Base-by-base conservation (phyloP, 306 rosid genomes). In the Begonia loranthoides region DNA sequence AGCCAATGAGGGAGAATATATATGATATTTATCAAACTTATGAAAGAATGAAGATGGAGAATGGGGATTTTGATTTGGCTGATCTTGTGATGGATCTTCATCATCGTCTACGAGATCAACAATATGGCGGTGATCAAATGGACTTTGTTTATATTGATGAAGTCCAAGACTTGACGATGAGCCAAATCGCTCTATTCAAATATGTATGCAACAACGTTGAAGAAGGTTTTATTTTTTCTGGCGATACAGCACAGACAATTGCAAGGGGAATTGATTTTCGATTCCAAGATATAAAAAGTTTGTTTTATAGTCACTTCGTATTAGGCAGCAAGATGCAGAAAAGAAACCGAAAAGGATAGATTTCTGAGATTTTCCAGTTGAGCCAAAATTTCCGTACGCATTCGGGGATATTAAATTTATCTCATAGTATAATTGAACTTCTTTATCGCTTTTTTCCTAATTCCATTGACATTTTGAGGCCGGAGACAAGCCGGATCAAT, bases 181-280 rank as follows among this genome's bases (percentile, higher is more conserved):
- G 77, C 67, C 95, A 86, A 66, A 77, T 82, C 62, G 76, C 86
- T 41, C 59, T 86, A 34, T 86, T 86, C 45, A 86, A 72, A 62
- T 54, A 81, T 60, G 63, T 86, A 16, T 79, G 95, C 68, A 61
- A 52, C 59, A 77, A 86, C 70, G 76, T 82, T 0, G 88, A 86
- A n/a, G 95, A 82, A 34, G 95, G 95, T 6, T 86, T 86, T 60
- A 86, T 86, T 44, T 86, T 86, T 53, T 76, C 88, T 4, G 93
- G 95, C 11, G 95, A 86, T 58, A 82, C 95, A 0, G 88, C 95
- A 1, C 95, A 86, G 40, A 82, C 95, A 0, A 82, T 86, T 50
- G 88, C 95, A 28, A 82, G 83, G 58, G 95, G 93, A 22, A 75
- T 86, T 52, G 86, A 86, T 69, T 82, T 86, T 49, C 70, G 88